phyloP scores from a whole-genome alignment of 805 yeast genomes.

The Wickerhamomyces bisporus region DNA sequence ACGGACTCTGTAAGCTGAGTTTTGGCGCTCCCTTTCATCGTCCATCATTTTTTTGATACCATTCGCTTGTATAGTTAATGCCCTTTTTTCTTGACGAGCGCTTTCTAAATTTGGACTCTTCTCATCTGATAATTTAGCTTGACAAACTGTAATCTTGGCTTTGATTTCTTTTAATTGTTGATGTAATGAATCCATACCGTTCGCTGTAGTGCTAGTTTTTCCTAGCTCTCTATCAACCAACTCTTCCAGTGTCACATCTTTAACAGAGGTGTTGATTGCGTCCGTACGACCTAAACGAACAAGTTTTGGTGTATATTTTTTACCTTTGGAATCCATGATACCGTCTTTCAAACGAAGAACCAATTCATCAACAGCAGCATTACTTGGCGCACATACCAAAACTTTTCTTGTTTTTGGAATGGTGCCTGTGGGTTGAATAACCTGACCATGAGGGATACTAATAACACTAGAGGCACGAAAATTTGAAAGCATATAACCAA shows the following conservation, averaged over 20 bases:
- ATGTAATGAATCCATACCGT: conserved; percentile 48
- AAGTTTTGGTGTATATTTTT: conserved; percentile 51
- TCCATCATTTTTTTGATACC: conserved; percentile 71
- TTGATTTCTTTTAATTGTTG: conserved; percentile 30
- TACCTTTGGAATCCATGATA: conserved; percentile 52
- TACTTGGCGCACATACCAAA: conserved; percentile 94
- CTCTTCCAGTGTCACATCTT: conserved; percentile 81
- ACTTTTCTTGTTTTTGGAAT: conserved; percentile 45
- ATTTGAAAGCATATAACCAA: conserved; percentile 65
- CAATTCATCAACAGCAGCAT: conserved; percentile 97
- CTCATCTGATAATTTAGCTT: conserved; percentile 23
- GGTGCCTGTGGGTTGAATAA: conserved; percentile 10
- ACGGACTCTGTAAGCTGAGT: conserved; percentile 63
- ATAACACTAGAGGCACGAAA: conserved; percentile 26
- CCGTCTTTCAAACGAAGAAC: conserved; percentile 78
- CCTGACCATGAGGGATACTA: conserved; percentile 25
- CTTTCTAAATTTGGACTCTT: conserved; percentile 36
- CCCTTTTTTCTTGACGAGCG: conserved; percentile 47
- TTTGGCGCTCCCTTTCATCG: conserved; percentile 68
- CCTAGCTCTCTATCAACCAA: conserved; percentile 52
- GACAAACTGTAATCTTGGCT: conserved; percentile 15
- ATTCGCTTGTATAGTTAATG: conserved; percentile 55
- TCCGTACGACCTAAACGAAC: conserved; percentile 90
- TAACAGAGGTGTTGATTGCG: conserved; percentile 76
- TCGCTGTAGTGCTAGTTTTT: conserved; percentile 11